phyloP scores from a whole-genome alignment of 352 stramenopile genomes.

The Plasmopara muralis region DNA sequence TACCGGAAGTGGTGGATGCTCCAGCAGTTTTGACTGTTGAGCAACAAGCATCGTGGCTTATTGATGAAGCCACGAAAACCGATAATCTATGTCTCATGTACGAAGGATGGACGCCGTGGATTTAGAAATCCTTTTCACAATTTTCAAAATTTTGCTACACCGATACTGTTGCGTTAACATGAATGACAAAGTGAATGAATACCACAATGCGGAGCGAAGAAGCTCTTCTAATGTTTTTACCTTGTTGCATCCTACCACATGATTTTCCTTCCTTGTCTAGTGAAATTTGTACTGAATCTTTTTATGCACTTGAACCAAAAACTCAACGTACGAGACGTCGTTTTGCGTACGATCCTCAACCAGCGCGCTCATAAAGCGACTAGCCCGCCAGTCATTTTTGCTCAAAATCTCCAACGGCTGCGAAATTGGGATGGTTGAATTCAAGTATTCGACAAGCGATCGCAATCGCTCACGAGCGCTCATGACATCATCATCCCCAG shows the following conservation, averaged over 20 bases:
- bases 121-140: conserved; percentile 25
- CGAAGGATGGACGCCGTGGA: conserved; percentile 86
- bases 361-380: conserved; percentile 79
- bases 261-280: conserved; percentile 28
- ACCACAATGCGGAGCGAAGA: conserved; percentile 23
- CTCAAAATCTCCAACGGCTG: conserved; percentile 78
- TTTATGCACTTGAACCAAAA: conserved; percentile 86
- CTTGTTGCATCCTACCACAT: conserved; percentile 1
- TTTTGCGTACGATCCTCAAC: conserved; percentile 83
- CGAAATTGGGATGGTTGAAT: conserved; percentile 77
- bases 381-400: conserved; percentile 80
- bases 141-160: not conserved
- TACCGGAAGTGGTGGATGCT: conserved; percentile 29
- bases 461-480: conserved; percentile 59
- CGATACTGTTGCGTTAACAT: too few relatives aligned
- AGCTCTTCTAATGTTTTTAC: conserved; percentile 3
- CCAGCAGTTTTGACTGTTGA: conserved; percentile 43
- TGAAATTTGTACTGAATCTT: conserved; percentile 90
- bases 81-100: conserved; percentile 88
- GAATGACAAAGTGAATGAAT: not conserved
- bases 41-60: conserved; percentile 75
- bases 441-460: conserved; percentile 70
- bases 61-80: conserved; percentile 62
- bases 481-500: conserved; percentile 23
- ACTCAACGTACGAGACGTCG: conserved; percentile 87